A percentile compares a stretch with the other conserved stretches of the same genome.
phyloP scores from a whole-genome alignment of 805 yeast genomes.

The Starmerella kuoi region DNA sequence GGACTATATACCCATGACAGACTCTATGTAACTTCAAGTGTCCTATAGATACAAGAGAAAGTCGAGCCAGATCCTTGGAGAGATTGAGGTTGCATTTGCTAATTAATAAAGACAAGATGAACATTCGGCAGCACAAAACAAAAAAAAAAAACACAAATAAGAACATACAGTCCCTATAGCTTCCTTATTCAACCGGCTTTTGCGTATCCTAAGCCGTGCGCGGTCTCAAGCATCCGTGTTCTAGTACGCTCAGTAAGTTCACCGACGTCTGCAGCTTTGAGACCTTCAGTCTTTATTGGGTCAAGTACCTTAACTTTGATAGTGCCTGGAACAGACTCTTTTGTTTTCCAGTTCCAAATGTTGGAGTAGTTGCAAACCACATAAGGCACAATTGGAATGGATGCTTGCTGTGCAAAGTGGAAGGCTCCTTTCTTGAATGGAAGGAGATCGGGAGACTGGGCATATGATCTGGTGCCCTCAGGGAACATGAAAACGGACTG shows the following conservation, averaged over 20 bases:
- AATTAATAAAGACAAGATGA: no score
- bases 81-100: no score
- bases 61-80: no score
- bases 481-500: conserved; percentile 86
- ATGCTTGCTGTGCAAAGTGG: conserved; percentile 89
- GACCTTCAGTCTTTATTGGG: conserved; percentile 60
- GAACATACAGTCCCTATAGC: no score
- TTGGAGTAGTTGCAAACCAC: conserved; percentile 78
- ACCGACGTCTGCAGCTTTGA: conserved; percentile 60
- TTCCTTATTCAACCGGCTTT: no score
- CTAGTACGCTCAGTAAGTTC: conserved; percentile 46
- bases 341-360: conserved; percentile 47
- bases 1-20: no score
- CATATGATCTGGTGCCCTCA: conserved; percentile 89
- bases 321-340: conserved; percentile 61
- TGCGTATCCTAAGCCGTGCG: conserved; percentile 27
- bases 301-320: conserved; percentile 68
- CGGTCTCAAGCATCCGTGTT: conserved; percentile 40
- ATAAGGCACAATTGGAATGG: conserved; percentile 77
- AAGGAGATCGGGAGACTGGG: conserved; percentile 51
- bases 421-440: conserved; percentile 97
- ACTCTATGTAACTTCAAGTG: no score
- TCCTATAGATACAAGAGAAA: no score
- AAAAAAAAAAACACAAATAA: no score
- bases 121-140: no score